Conservation (phyloP, 176 grass and related monocot species). For the barley (Hordeum vulgare) region MorexV3_pseudomolecules_assembly NC_058523.1:543657963-543658462, state of each 20-base stretch:
- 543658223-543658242: too few species aligned
- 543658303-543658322: not conserved
- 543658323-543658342: not conserved
- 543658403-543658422: not conserved
- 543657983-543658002: too few species aligned
- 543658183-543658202: not conserved
- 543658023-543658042: too few species aligned
- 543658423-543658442: not conserved
- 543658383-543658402: not conserved
- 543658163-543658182: too few species aligned
- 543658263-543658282: not conserved
- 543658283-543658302: not conserved
- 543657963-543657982: too few species aligned
- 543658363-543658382: not conserved
- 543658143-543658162: too few species aligned
- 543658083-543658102: too few species aligned
- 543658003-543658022: too few species aligned
- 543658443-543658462: conserved; percentile 7
- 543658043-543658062: too few species aligned
- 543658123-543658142: too few species aligned
- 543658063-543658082: too few species aligned
- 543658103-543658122: too few species aligned
- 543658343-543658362: not conserved
- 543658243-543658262: not conserved
- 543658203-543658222: not conserved